phyloP scores from a whole-genome alignment of 345 rosid species.

The Eutrema japonicum region DNA sequence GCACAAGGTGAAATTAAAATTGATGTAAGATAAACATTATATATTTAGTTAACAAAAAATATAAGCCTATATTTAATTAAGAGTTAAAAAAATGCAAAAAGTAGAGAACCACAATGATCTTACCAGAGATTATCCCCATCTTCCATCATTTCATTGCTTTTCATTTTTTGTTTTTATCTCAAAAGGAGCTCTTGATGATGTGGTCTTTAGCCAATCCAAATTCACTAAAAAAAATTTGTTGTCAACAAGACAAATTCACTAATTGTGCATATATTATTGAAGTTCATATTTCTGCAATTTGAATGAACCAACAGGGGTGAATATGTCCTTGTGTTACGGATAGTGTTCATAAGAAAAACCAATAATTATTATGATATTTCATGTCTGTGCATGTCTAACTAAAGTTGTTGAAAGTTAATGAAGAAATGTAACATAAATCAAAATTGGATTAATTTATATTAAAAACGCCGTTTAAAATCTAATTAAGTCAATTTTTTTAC shows the following conservation, averaged over 20 bases:
- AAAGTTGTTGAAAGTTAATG: background rate
- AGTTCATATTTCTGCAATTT: background rate
- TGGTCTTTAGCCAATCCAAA: slow-evolving; percentile 6
- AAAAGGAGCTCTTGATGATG: slow-evolving; percentile 17
- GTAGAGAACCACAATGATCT: slow-evolving; percentile 31
- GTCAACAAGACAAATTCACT: slow-evolving; percentile 10
- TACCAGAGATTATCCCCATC: slow-evolving; percentile 18
- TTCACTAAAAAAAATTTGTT: background rate
- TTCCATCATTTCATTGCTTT: slow-evolving; percentile 32
- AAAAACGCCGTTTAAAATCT: background rate
- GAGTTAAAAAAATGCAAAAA: background rate
- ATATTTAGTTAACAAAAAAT: background rate
- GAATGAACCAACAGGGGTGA: background rate
- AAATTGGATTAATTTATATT: background rate
- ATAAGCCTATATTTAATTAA: background rate
- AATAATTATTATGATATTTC: background rate
- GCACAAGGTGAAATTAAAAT: background rate
- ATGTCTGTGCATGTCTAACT: background rate
- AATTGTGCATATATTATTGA: background rate
- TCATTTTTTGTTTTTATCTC: slow-evolving; percentile 12
- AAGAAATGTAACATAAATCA: background rate
- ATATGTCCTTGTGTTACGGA: background rate
- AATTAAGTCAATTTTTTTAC: background rate
- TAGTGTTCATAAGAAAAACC: background rate
- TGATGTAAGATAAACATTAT: slow-evolving; percentile 1